Conservation (phyloP, 2,329 filamentous ascomycete genomes). For the Fusarium tupiense region DNA sequence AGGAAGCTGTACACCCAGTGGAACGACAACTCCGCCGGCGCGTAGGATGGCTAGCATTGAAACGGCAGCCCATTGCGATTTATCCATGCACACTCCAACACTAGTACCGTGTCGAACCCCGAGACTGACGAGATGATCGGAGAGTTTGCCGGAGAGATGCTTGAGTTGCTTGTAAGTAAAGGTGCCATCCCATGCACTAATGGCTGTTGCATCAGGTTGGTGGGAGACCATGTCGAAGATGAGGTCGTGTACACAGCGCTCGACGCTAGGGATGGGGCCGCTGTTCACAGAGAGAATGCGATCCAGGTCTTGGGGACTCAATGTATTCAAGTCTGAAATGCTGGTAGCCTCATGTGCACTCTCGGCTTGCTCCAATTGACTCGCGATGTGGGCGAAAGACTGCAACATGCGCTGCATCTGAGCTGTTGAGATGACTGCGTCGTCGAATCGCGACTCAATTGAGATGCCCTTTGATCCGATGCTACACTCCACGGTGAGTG, state of each 20-base stretch:
- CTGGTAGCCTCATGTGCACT: accelerated
- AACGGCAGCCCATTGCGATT: neutral
- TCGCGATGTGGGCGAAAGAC: neutral
- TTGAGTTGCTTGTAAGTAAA: neutral
- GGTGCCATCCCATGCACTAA: neutral
- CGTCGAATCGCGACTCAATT: neutral
- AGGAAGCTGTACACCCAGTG: neutral
- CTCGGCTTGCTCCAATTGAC: neutral
- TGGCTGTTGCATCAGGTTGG: neutral
- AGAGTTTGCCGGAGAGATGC: neutral
- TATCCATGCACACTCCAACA: neutral
- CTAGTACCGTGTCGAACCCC: neutral
- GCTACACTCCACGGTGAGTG: neutral
- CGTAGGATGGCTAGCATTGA: neutral
- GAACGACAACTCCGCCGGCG: neutral
- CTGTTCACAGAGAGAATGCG: neutral
- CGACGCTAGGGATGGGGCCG: neutral
- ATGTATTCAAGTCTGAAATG: accelerated
- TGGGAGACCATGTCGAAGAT: neutral
- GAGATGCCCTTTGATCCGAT: neutral
- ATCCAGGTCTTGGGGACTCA: neutral
- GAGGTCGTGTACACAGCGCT: neutral
- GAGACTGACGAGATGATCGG: neutral
- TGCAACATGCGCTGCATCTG: neutral
- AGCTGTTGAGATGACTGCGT: neutral